These are phyloP conservation scores for Deakozyma indianensis DNA, from an alignment of 805 yeast species.

Conservation along the genomic window DNA sequence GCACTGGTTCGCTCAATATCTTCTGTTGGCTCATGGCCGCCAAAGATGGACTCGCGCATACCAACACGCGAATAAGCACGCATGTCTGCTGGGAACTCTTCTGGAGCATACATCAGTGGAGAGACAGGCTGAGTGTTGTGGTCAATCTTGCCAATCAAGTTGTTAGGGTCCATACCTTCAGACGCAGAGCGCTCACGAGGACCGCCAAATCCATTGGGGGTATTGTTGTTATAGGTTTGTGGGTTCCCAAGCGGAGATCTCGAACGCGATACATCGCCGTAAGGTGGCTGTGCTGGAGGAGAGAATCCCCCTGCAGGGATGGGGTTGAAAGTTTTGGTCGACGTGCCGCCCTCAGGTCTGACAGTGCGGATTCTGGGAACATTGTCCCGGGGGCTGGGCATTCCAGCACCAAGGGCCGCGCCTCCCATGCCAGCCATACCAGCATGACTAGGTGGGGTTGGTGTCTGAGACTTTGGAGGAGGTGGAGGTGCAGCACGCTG, in stretches of 20 bases:
- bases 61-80: conserved; percentile 11
- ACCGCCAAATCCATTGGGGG: conserved; percentile 1
- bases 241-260: background rate
- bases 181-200: conserved; percentile 19
- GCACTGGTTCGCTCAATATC: conserved; percentile 8
- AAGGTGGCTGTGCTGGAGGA: background rate
- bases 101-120: conserved; percentile 7
- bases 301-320: too few species aligned
- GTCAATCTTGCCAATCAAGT: conserved; percentile 13
- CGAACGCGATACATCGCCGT: background rate
- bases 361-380: background rate
- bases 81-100: conserved; percentile 1
- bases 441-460: background rate
- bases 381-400: background rate
- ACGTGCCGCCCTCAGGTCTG: background rate
- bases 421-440: too few species aligned
- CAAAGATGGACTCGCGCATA: conserved; percentile 15
- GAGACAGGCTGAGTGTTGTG: conserved; percentile 13
- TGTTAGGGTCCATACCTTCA: conserved; percentile 21
- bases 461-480: background rate
- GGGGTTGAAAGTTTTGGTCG: background rate
- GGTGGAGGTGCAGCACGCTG: background rate
- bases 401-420: too few species aligned
- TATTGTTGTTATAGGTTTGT: background rate
- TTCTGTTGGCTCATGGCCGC: conserved; percentile 11